Percentiles rank a stretch among this genome's conserved stretches.
Evolutionary conservation across 2,329 filamentous ascomycete genomes (phyloP).

Genomic region (Verruconis gallopava): DNA sequence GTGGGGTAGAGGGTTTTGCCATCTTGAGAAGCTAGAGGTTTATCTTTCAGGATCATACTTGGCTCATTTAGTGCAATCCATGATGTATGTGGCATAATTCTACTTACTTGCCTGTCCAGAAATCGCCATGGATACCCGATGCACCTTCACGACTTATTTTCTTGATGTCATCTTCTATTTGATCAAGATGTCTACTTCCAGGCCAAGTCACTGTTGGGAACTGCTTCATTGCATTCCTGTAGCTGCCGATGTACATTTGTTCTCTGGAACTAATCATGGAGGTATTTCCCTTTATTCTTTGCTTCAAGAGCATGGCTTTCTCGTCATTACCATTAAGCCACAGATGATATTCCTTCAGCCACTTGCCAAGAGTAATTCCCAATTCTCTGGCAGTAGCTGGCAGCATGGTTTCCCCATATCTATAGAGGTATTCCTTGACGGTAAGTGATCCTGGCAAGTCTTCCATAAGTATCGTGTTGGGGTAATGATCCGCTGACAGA

Average conservation of each 20-base stretch:
- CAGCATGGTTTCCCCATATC: neutral
- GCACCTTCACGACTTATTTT: neutral
- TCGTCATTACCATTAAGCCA: neutral
- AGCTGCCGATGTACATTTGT: neutral
- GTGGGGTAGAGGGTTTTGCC: neutral
- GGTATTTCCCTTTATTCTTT: neutral
- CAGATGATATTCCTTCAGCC: neutral
- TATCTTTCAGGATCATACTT: neutral
- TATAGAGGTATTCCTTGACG: neutral
- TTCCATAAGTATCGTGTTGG: conserved; percentile 1
- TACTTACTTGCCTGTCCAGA: neutral
- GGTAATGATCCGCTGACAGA: neutral
- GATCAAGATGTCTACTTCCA: neutral
- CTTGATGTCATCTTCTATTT: neutral
- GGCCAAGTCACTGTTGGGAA: neutral
- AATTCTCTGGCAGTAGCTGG: neutral
- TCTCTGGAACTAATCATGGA: neutral
- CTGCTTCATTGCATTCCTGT: neutral
- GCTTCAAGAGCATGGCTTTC: neutral
- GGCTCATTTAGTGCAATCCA: neutral
- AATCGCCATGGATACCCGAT: neutral
- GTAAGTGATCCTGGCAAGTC: neutral
- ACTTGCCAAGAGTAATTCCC: neutral
- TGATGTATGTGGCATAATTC: neutral
- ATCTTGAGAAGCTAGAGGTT: neutral